These are phyloP conservation scores for Citrullus mucosospermus DNA, from an alignment of 306 rosid genomes.

Conservation along the genomic window DNA sequence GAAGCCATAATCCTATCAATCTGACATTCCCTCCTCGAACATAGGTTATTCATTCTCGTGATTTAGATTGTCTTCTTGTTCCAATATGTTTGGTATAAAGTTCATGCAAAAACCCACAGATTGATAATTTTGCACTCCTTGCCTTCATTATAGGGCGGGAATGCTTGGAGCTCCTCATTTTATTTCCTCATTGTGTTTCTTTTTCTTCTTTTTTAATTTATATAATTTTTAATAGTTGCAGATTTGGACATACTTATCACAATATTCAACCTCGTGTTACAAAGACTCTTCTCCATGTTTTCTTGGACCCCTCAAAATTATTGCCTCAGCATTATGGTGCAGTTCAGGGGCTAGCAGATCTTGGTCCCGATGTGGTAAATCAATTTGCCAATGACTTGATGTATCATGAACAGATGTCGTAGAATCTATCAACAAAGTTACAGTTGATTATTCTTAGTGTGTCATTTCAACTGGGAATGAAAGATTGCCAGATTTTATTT, in stretches of 20 bases:
- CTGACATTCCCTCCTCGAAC: background rate
- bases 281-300: constrained; percentile 69
- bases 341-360: constrained; percentile 77
- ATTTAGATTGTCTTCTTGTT: background rate
- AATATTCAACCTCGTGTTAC: constrained; percentile 82
- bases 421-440: no score
- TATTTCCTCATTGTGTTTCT: background rate
- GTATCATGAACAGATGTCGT: no score
- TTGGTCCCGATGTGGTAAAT: constrained; percentile 71
- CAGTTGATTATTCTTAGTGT: background rate
- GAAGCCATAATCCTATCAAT: background rate
- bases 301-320: constrained; percentile 77
- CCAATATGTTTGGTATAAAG: background rate
- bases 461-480: no score
- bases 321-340: constrained; percentile 92
- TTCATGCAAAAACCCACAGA: background rate
- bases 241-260: constrained; percentile 81
- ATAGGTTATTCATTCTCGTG: background rate
- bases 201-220: background rate
- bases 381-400: background rate
- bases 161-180: background rate
- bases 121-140: background rate
- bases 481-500: background rate
- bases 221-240: constrained; percentile 18
- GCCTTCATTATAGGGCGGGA: background rate